Conservation (phyloP, 75 land plant genomes). For the Picea glauca region DNA sequence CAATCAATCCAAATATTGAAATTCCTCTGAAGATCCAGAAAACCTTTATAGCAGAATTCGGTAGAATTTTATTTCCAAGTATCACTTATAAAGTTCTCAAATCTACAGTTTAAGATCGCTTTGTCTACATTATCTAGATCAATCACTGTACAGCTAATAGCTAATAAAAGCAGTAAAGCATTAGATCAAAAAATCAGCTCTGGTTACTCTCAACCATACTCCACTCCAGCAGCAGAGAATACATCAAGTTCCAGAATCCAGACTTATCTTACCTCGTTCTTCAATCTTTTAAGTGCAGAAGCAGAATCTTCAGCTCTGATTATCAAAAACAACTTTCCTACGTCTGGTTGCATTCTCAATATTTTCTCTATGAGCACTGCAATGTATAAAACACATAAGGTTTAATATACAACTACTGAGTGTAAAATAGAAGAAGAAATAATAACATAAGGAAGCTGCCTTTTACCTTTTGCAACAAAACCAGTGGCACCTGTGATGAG, state of each 20-base stretch:
- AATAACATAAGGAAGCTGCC: too few species aligned
- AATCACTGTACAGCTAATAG: background rate
- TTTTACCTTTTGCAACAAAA: slow-evolving; percentile 41
- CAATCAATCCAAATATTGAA: too few species aligned
- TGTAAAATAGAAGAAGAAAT: background rate
- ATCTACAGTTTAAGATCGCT: background rate
- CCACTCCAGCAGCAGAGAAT: too few species aligned
- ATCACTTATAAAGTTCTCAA: background rate
- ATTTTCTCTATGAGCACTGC: slow-evolving; percentile 47
- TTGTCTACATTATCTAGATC: background rate
- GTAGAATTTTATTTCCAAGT: too few species aligned
- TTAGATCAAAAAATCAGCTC: too few species aligned
- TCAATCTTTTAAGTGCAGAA: slow-evolving; percentile 11
- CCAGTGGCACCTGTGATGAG: slow-evolving; percentile 46
- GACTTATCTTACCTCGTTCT: slow-evolving; percentile 14
- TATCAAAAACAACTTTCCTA: slow-evolving; percentile 26
- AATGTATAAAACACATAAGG: background rate
- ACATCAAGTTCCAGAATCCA: too few species aligned
- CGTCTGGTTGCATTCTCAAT: slow-evolving; percentile 39
- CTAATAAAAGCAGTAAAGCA: background rate
- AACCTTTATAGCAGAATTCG: too few species aligned
- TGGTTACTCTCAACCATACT: background rate
- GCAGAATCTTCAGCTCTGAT: too few species aligned
- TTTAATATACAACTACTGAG: background rate
- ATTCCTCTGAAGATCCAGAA: too few species aligned